These are phyloP conservation scores for Hymenotorrendiella dingleyae DNA, from an alignment of 2,329 filamentous ascomycete genomes.

Conservation along the genomic window DNA sequence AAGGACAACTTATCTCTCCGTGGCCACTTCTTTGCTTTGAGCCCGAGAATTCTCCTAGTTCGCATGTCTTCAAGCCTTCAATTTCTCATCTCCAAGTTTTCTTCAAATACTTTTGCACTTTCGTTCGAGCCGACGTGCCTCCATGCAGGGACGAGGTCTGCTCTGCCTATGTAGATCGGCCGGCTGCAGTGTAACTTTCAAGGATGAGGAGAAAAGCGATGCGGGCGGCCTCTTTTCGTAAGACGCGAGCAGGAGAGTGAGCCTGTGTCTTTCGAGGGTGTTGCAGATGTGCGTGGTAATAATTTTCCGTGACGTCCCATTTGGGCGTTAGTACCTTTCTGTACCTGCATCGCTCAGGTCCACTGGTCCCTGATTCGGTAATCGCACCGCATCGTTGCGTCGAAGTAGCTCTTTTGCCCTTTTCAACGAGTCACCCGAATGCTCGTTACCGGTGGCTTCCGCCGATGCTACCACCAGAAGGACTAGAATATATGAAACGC, in stretches of 20 bases:
- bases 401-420: neutral
- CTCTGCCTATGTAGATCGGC: slow-evolving; percentile 5
- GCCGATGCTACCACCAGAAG: neutral
- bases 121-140: neutral
- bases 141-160: slow-evolving; percentile 2
- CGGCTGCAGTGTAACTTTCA: slow-evolving; percentile 1
- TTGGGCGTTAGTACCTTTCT: no score
- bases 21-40: no score
- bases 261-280: no score
- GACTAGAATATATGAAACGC: neutral
- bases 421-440: neutral
- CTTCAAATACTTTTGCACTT: no score
- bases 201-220: neutral
- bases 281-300: no score
- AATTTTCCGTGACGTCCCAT: no score
- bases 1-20: no score
- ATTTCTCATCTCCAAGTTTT: no score
- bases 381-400: neutral
- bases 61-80: no score
- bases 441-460: neutral
- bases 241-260: neutral
- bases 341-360: no score
- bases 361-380: no score
- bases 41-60: no score
- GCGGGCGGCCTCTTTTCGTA: slow-evolving; percentile 2